Evolutionary conservation across 495 filamentous ascomycete genomes (phyloP), one percentile per base, ranked within the genome.

Genomic region (Aspergillus taichungensis): DNA sequence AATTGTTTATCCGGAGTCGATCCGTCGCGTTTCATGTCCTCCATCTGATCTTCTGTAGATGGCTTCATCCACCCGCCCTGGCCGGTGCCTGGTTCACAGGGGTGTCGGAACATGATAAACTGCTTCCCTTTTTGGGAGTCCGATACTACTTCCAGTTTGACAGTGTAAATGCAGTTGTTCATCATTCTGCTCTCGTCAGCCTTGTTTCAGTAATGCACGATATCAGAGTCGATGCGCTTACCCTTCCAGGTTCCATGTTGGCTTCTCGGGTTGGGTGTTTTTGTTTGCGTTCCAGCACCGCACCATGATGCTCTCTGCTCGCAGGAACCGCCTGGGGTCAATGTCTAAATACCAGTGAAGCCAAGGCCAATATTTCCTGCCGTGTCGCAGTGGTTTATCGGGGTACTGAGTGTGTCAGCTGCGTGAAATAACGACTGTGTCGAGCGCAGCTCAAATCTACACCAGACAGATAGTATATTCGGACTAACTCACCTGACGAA

Each of bases 101-200:
- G 52, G 30, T 58, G 52, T 0, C 49, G 46, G 32, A 55, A 51
- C 9, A 59, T 50, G 13, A 63, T 28, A 24, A 2, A 47, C 37
- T 30, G 42, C 27, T 12, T 52, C 38, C 12, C 30, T 49, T n/a
- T 55, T 43, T 8, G 50, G 37, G 12, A 41, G 46, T 31, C 49
- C 30, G 8, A 31, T 18, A 13, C 18, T 24, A 63, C 48, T 27
- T 62, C 55, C 13, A 60, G 43, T 28, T 54, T 54, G 2, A 67
- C 57, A 0, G 14, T 29, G 44, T 63, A 67, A 50, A 50, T 56
- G 42, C 57, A 61, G 41, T 65, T 65, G 52, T 67, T 67, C 63
- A 67, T 67, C 63, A 65, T 65, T 14, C 63, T 58, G 34, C n/a
- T 8, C n/a, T 28, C 14, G 11, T 33, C 41, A 52, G 24, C 4